These are phyloP conservation scores for Ulmus americana DNA, from an alignment of 331 rosid species.

Conservation along the genomic window DNA sequence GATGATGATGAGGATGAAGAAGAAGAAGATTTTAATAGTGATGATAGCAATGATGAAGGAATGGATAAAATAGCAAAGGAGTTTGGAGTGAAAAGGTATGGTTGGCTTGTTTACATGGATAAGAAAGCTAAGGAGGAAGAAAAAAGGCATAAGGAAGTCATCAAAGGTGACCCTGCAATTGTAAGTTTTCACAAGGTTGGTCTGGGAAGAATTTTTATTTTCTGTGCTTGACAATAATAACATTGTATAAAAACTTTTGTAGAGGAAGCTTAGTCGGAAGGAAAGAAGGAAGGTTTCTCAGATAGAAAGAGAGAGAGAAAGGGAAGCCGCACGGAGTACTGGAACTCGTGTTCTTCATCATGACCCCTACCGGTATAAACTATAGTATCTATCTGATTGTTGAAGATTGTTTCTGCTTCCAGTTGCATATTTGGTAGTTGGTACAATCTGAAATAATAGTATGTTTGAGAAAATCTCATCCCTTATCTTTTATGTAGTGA, in stretches of 20 bases:
- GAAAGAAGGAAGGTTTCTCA: slow-evolving; percentile 97
- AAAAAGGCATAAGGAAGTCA: slow-evolving; percentile 86
- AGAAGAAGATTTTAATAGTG: slow-evolving; percentile 76
- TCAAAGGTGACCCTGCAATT: slow-evolving; percentile 96
- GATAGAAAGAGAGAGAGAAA: slow-evolving; percentile 90
- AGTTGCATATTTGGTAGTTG: background rate
- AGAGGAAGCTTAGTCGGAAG: slow-evolving; percentile 98
- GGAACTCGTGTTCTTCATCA: slow-evolving; percentile 78
- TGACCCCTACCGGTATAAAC: slow-evolving; percentile 86
- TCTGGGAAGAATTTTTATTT: slow-evolving; percentile 6
- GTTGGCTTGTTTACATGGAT: slow-evolving; percentile 99
- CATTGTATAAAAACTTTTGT: slow-evolving; percentile 15
- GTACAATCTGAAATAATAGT: slow-evolving; percentile 11
- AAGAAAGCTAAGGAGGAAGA: slow-evolving; percentile 94
- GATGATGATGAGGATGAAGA: slow-evolving; percentile 48
- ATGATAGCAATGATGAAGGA: slow-evolving; percentile 95
- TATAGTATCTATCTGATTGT: slow-evolving; percentile 15
- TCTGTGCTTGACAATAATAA: background rate
- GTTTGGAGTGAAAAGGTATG: slow-evolving; percentile 84
- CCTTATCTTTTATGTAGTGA: slow-evolving; percentile 51
- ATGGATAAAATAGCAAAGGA: slow-evolving; percentile 94
- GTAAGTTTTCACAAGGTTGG: slow-evolving; percentile 47
- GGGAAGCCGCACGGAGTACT: slow-evolving; percentile 64
- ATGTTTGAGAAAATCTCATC: slow-evolving; percentile 12
- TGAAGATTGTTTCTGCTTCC: slow-evolving; percentile 14